phyloP scores from a whole-genome alignment of 2,329 filamentous ascomycete species.

The Epicoccum nigrum region DNA sequence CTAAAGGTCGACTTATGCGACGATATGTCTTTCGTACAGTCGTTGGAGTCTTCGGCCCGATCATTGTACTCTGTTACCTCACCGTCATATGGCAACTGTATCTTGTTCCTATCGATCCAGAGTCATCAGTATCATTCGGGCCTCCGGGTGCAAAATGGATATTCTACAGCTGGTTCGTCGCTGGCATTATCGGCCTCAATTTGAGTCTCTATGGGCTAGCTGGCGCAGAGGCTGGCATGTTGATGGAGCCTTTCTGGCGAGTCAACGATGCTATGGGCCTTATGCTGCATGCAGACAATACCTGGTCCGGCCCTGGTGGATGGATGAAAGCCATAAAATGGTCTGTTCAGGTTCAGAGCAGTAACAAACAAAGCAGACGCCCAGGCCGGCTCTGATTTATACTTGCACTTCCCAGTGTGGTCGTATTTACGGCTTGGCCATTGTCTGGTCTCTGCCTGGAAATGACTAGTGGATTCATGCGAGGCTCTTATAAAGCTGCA shows the following conservation, averaged over 20 bases:
- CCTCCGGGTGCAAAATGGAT: constrained; percentile 14
- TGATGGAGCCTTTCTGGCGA: constrained; percentile 17
- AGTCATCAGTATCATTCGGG: constrained; percentile 1
- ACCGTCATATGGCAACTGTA: constrained; percentile 15
- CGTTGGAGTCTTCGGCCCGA: constrained; percentile 13
- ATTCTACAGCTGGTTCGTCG: constrained; percentile 7
- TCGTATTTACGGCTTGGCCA: neutral
- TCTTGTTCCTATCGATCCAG: constrained; percentile 1
- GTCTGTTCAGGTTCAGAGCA: neutral
- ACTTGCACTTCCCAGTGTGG: neutral
- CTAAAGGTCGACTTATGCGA: neutral
- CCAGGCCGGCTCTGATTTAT: neutral
- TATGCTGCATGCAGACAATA: constrained; percentile 19
- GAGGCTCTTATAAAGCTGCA: neutral
- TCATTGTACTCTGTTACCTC: constrained; percentile 8
- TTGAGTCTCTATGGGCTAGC: constrained; percentile 14
- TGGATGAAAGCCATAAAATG: constrained; percentile 18
- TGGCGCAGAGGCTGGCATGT: constrained; percentile 16
- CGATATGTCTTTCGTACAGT: constrained; percentile 9
- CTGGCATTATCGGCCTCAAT: constrained; percentile 14
- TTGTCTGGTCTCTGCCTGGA: neutral
- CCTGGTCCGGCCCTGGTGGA: constrained; percentile 16
- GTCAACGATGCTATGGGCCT: constrained; percentile 13
- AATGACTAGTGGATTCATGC: neutral
- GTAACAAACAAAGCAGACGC: neutral